Conservation (phyloP, 2,329 filamentous ascomycete genomes). For the Graphium sp. region DNA sequence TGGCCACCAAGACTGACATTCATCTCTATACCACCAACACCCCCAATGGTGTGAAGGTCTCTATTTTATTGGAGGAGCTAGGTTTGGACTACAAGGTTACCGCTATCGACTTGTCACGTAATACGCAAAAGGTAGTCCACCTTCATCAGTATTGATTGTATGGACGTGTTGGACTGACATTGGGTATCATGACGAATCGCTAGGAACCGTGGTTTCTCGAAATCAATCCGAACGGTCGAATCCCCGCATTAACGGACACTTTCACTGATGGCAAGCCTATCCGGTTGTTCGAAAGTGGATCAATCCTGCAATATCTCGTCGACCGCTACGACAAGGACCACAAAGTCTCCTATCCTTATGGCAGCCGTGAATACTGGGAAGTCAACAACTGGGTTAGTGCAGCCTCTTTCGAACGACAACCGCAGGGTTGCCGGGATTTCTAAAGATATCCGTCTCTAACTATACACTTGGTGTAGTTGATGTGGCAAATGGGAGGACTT, state of each 20-base stretch:
- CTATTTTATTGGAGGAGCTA: conserved; percentile 74
- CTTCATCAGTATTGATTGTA: no score
- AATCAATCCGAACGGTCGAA: conserved; percentile 88
- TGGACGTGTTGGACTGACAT: neutral
- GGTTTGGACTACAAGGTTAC: conserved; percentile 66
- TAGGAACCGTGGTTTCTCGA: conserved; percentile 66
- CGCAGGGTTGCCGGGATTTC: no score
- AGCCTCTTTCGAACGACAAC: no score
- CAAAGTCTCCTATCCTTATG: conserved; percentile 65
- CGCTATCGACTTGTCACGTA: conserved; percentile 53
- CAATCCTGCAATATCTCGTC: conserved; percentile 71
- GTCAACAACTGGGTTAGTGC: conserved; percentile 54
- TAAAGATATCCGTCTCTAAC: conserved; percentile 4
- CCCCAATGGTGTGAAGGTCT: conserved; percentile 81
- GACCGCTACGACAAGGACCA: conserved; percentile 68
- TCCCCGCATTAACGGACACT: conserved; percentile 72
- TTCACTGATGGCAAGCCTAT: conserved; percentile 58
- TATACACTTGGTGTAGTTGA: conserved; percentile 22
- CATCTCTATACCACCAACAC: conserved; percentile 70
- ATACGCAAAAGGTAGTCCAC: conserved; percentile 63
- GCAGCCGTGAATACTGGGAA: conserved; percentile 61
- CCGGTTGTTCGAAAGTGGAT: conserved; percentile 66
- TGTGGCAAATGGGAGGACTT: conserved; percentile 65
- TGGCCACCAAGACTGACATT: conserved; percentile 41
- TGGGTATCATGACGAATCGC: neutral